Conservation (phyloP, 2,329 filamentous ascomycete genomes). For the Paradendryphiella salina region DNA sequence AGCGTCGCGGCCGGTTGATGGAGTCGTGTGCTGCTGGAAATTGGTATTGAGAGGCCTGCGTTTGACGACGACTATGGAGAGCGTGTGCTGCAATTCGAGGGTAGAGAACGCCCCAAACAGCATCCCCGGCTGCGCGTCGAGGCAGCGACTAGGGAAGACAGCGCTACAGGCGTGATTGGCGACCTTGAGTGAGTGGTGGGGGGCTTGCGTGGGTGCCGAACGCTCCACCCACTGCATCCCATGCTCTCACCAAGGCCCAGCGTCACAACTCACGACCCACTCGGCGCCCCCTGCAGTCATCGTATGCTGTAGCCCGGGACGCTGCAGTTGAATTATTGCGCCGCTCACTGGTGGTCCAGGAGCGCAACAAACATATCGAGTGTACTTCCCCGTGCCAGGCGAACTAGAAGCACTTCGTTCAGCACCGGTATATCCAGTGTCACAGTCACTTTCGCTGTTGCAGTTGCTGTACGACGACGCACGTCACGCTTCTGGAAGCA, state of each 20-base stretch:
- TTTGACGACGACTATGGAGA: conserved; percentile 19
- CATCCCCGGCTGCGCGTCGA: conserved; percentile 17
- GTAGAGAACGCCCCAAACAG: conserved; percentile 10
- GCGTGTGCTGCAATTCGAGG: conserved; percentile 8
- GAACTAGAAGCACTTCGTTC: conserved; percentile 11
- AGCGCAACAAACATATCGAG: conserved; percentile 9
- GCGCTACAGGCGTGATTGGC: conserved; percentile 21
- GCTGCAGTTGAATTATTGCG: conserved; percentile 28
- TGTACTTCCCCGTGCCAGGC: conserved; percentile 23
- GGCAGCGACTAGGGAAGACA: conserved; percentile 16
- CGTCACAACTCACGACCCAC: conserved; percentile 26
- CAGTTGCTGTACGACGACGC: neutral
- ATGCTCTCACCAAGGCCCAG: conserved; percentile 12
- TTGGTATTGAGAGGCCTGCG: conserved; percentile 14
- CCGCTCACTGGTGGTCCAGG: conserved; percentile 26
- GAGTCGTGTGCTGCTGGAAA: conserved; percentile 15
- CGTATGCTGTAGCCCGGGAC: conserved; percentile 28
- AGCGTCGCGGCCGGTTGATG: neutral
- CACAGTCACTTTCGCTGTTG: neutral
- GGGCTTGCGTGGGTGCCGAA: conserved; percentile 29
- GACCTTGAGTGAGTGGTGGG: conserved; percentile 16
- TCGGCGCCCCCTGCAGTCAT: conserved; percentile 29
- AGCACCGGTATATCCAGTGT: neutral
- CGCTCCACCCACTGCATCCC: conserved; percentile 18
- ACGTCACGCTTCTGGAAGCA: neutral